Percentiles rank a stretch among this genome's conserved stretches.
These are phyloP conservation scores for Xylaria sp. DNA, from an alignment of 2,329 filamentous ascomycete species.

Conservation along the genomic window DNA sequence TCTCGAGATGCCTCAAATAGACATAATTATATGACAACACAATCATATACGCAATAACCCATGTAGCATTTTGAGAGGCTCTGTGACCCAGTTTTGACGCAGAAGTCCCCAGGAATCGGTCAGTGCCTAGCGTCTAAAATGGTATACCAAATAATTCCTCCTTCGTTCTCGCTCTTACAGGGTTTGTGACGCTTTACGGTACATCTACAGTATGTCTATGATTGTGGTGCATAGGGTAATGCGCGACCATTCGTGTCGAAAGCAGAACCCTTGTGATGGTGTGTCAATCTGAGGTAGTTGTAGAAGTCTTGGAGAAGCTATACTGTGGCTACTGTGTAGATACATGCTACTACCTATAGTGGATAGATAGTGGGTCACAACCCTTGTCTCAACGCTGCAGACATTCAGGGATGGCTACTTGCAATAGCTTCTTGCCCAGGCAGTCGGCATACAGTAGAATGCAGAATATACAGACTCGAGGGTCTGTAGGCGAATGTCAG, in stretches of 20 bases:
- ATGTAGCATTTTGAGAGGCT: not conserved
- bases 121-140: not conserved
- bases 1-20: not conserved
- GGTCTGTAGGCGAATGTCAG: not conserved
- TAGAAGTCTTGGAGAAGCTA: too few species aligned
- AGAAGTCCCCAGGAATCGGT: not conserved
- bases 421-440: not conserved
- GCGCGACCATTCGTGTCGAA: not conserved
- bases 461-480: not conserved
- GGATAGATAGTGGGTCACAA: too few species aligned
- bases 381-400: not conserved
- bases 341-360: too few species aligned
- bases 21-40: not conserved
- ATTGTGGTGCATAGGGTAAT: not conserved
- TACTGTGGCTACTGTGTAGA: too few species aligned
- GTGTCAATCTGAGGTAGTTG: too few species aligned
- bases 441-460: not conserved
- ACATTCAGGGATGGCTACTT: not conserved
- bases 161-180: not conserved
- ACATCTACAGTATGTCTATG: not conserved
- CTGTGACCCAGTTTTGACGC: not conserved
- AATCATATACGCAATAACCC: not conserved
- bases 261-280: constrained; percentile 5
- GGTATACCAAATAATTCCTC: not conserved
- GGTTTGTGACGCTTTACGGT: not conserved